Evolutionary conservation across 768 basidiomycete genomes (phyloP).

Genomic region (Psilocybe cyanescens): DNA sequence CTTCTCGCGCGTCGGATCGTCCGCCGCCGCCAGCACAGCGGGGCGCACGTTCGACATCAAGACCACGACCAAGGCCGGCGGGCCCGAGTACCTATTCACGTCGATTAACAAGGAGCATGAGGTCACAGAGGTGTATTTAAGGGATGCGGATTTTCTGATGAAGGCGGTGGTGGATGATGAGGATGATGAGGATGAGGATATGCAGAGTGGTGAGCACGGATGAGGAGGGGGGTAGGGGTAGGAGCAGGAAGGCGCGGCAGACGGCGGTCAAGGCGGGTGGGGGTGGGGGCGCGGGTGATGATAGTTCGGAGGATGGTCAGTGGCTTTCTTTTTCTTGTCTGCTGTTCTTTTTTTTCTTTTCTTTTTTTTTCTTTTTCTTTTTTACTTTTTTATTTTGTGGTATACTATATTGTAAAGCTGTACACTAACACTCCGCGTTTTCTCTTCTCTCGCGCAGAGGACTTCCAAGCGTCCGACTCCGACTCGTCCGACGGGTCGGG

Average conservation of each 20-base stretch:
- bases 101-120: constrained; percentile 95
- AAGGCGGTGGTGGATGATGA: constrained; percentile 74
- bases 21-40: constrained; percentile 76
- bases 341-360: too few relatives aligned
- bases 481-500: constrained; percentile 71
- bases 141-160: constrained; percentile 78
- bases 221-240: constrained; percentile 52
- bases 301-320: constrained; percentile 74
- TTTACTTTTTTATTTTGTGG: not conserved
- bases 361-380: too few relatives aligned
- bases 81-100: constrained; percentile 86
- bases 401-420: constrained; percentile 3
- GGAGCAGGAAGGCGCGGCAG: constrained; percentile 32
- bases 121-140: constrained; percentile 81
- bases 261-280: constrained; percentile 26
- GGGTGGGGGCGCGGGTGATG: constrained; percentile 61
- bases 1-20: constrained; percentile 85
- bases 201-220: constrained; percentile 76
- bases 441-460: constrained; percentile 52
- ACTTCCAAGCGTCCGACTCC: constrained; percentile 86
- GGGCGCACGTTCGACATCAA: constrained; percentile 94
- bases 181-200: constrained; percentile 81
- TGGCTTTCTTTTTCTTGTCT: not conserved
- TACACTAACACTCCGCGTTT: constrained; percentile 7
- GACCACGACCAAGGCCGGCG: constrained; percentile 80